Percentiles rank a stretch among this genome's conserved stretches.
These are phyloP conservation scores for Sphagnum fallax DNA, from an alignment of 228 moss, liverwort and hornwort species.

Conservation along the genomic window DNA sequence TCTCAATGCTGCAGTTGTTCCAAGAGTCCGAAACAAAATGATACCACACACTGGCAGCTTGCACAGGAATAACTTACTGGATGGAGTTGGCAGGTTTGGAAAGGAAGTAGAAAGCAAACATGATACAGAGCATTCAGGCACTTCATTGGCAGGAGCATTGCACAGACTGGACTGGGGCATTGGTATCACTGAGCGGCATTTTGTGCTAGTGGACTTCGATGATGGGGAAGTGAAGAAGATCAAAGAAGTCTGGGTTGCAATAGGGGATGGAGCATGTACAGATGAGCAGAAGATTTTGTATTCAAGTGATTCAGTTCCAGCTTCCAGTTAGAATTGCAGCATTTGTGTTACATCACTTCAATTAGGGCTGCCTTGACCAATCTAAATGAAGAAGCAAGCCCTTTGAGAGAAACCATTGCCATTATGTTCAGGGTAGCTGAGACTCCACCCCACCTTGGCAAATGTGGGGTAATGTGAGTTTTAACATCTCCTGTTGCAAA, in stretches of 20 bases:
- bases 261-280: conserved; percentile 37
- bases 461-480: too few relatives aligned
- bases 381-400: too few relatives aligned
- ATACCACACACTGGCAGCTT: too few relatives aligned
- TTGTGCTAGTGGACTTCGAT: conserved; percentile 64
- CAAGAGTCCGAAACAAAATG: conserved; percentile 44
- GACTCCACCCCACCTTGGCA: too few relatives aligned
- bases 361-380: too few relatives aligned
- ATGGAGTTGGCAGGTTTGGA: not conserved
- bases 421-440: too few relatives aligned
- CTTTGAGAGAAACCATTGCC: too few relatives aligned
- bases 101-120: not conserved
- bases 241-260: conserved; percentile 72
- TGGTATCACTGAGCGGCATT: conserved; percentile 60
- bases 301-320: conserved; percentile 4
- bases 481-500: too few relatives aligned
- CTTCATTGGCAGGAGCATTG: not conserved
- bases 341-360: not conserved
- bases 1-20: conserved; percentile 90
- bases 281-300: conserved; percentile 45
- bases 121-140: not conserved
- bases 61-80: not conserved
- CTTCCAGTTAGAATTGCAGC: not conserved
- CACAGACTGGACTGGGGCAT: not conserved
- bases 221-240: conserved; percentile 38